A percentile compares a stretch with the other conserved stretches of the same genome.
Evolutionary conservation across 78 protist species (phyloP).

Genomic region (Parvularia atlantis): DNA sequence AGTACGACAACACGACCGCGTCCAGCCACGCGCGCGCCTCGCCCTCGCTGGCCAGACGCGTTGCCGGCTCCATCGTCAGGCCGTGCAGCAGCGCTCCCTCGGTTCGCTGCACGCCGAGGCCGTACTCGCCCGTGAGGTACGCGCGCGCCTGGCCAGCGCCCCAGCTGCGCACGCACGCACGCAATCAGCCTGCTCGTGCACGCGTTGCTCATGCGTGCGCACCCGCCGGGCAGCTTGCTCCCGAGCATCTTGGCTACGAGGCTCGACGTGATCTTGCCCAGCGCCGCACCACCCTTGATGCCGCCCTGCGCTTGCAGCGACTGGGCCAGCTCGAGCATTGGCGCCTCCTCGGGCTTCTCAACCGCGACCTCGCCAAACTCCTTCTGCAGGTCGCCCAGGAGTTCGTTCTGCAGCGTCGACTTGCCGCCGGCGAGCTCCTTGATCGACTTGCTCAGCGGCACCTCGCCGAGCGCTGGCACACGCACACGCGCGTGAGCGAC

Average conservation of each 20-base stretch:
- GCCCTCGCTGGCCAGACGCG: constrained; percentile 12
- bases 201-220: too few species aligned
- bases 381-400: constrained; percentile 39
- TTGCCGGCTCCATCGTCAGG: constrained; percentile 8
- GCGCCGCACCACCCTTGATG: constrained; percentile 1
- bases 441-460: constrained; percentile 30
- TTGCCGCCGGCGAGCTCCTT: constrained; percentile 41
- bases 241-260: background rate
- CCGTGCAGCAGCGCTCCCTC: constrained; percentile 32
- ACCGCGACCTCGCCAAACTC: constrained; percentile 26
- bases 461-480: constrained; percentile 22
- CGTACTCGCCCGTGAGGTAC: background rate
- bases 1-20: background rate
- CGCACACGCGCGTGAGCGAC: too few species aligned
- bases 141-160: constrained; percentile 2
- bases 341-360: constrained; percentile 12
- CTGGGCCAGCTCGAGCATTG: constrained; percentile 13
- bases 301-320: background rate
- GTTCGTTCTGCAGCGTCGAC: constrained; percentile 49
- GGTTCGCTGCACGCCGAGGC: constrained; percentile 5
- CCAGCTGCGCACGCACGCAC: too few species aligned
- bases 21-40: constrained; percentile 21
- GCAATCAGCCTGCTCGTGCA: too few species aligned
- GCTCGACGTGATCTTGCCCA: constrained; percentile 13
- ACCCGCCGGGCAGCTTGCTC: constrained; percentile 36